Percentiles rank a stretch among this genome's conserved stretches.
Evolutionary conservation across 306 rosid genomes (phyloP).

Genomic region (Vigna unguiculata): DNA sequence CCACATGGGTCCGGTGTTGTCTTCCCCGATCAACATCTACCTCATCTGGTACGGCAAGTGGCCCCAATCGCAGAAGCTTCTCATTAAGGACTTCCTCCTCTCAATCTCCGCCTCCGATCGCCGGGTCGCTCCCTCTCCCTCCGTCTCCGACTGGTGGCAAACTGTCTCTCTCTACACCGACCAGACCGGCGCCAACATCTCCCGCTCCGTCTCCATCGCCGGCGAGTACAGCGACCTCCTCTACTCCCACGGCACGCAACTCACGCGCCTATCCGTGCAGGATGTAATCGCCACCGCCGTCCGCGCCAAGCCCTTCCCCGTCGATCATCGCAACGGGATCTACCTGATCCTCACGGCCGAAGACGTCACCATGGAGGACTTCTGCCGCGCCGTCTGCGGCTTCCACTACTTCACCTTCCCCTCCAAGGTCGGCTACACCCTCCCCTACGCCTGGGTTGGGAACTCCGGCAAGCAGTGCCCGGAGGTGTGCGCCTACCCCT

Average conservation of each 20-base stretch:
- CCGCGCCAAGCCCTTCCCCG: constrained; percentile 68
- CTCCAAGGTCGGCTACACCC: constrained; percentile 81
- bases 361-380: constrained; percentile 82
- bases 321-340: constrained; percentile 84
- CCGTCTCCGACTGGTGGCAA: constrained; percentile 89
- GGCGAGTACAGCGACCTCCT: constrained; percentile 66
- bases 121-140: constrained; percentile 59
- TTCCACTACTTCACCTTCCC: constrained; percentile 96
- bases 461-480: constrained; percentile 92
- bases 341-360: constrained; percentile 72
- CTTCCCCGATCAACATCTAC: constrained; percentile 81
- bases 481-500: constrained; percentile 93
- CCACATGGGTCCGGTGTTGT: constrained; percentile 96
- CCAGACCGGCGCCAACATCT: constrained; percentile 89
- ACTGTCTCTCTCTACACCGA: constrained; percentile 85
- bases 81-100: constrained; percentile 72
- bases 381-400: constrained; percentile 92
- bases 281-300: constrained; percentile 79
- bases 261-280: constrained; percentile 80
- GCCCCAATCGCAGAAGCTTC: constrained; percentile 57
- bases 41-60: constrained; percentile 92
- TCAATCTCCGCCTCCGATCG: constrained; percentile 62
- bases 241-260: constrained; percentile 68
- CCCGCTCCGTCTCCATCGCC: constrained; percentile 70
- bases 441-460: constrained; percentile 95